A percentile compares a stretch with the other conserved stretches of the same genome.
These are phyloP conservation scores for Dothideomycetidae sp. DNA, from an alignment of 2,329 filamentous ascomycete species.

Conservation along the genomic window DNA sequence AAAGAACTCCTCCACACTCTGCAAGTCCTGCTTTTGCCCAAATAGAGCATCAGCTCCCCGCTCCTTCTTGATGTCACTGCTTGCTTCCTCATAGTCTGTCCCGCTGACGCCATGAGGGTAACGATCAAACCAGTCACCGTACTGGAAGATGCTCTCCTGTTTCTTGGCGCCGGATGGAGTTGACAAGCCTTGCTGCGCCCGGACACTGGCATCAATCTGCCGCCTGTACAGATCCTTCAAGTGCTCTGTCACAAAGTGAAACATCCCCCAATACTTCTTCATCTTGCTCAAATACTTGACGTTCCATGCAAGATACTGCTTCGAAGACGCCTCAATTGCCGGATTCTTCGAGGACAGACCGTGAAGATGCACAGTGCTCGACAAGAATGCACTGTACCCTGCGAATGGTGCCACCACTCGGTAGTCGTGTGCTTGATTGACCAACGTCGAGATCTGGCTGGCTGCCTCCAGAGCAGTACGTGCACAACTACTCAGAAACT, in stretches of 20 bases:
- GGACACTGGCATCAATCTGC: conserved; percentile 66
- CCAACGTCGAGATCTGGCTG: conserved; percentile 69
- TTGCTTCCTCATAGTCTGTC: conserved; percentile 61
- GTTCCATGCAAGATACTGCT: conserved; percentile 72
- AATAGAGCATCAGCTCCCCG: conserved; percentile 76
- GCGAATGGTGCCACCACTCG: conserved; percentile 81
- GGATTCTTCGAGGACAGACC: conserved; percentile 79
- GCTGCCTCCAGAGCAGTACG: conserved; percentile 69
- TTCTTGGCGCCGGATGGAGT: conserved; percentile 20
- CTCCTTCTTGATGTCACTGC: conserved; percentile 52
- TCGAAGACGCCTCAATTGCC: conserved; percentile 59
- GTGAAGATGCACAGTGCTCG: conserved; percentile 86
- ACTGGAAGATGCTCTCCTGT: conserved; percentile 58
- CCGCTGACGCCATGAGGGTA: conserved; percentile 86
- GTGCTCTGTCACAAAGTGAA: conserved; percentile 90
- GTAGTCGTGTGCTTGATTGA: conserved; percentile 67
- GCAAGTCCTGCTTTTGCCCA: conserved; percentile 77
- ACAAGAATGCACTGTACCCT: conserved; percentile 86
- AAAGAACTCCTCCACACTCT: conserved; percentile 90
- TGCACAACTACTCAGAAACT: conserved; percentile 63
- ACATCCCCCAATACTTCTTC: conserved; percentile 98
- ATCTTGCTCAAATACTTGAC: conserved; percentile 84
- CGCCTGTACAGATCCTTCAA: conserved; percentile 76
- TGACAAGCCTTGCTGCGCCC: conserved; percentile 39
- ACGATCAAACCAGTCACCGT: conserved; percentile 92